phyloP scores from a whole-genome alignment of 345 rosid species.

The Euphorbia lathyris region DNA sequence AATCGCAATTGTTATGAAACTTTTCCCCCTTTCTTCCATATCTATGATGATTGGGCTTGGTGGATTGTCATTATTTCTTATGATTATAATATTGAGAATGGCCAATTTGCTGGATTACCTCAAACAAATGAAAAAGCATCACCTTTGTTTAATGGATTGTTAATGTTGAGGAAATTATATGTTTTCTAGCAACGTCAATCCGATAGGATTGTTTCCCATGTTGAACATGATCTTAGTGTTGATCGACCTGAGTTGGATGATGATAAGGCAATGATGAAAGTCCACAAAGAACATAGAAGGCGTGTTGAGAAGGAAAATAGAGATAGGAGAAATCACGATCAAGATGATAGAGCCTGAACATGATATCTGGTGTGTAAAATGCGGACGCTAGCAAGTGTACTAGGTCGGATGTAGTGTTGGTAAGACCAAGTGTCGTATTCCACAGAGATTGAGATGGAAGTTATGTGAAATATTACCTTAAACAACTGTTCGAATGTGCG shows the following conservation, averaged over 20 bases:
- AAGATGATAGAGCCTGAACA: slow-evolving; percentile 70
- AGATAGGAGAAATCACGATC: slow-evolving; percentile 68
- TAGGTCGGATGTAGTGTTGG: too few species aligned
- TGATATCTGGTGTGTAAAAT: too few species aligned
- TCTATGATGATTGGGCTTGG: not conserved
- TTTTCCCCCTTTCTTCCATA: not conserved
- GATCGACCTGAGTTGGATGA: slow-evolving; percentile 76
- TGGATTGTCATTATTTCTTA: too few species aligned
- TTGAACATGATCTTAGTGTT: slow-evolving; percentile 66
- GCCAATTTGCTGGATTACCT: not conserved
- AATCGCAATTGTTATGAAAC: not conserved
- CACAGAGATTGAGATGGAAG: too few species aligned
- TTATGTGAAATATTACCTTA: too few species aligned
- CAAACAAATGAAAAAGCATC: not conserved
- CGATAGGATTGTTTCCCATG: slow-evolving; percentile 58
- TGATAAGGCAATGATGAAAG: slow-evolving; percentile 51
- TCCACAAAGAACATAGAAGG: slow-evolving; percentile 75
- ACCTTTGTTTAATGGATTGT: slow-evolving; percentile 3
- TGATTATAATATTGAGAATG: not conserved
- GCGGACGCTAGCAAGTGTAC: too few species aligned
- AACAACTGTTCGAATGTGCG: too few species aligned
- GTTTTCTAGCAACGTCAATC: slow-evolving; percentile 61
- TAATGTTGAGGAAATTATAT: too few species aligned
- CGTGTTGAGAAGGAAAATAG: slow-evolving; percentile 66
- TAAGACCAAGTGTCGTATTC: too few species aligned